Evolutionary conservation across 306 rosid species (phyloP), one percentile per base, ranked within the genome.

Genomic region (Vigna mungo): DNA sequence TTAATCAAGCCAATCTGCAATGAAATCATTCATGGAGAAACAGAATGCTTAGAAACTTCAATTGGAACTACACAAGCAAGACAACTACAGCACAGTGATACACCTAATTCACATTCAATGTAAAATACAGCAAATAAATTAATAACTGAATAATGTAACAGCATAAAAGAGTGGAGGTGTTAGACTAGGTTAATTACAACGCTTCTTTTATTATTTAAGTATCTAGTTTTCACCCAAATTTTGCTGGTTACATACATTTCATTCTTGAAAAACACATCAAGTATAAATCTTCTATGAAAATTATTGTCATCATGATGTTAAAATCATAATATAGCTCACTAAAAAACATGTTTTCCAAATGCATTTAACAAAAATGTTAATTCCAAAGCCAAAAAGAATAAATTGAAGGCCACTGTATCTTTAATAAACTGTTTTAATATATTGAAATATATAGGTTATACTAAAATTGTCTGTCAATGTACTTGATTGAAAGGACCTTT

Each of bases 1-100:
- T 95, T 95, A 43, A 89, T 53, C 87, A 92, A 81, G 62, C 99
- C 97, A 80, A 95, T 88, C 99, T 95, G 90, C 64, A 71, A 41
- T 69, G 6, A 56, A 68, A 71, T 46, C 9, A 74, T 9, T 49
- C 43, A 46, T 30, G 6, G 67, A 75, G 62, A 68, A 47, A 34
- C 8, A 63, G 11, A 47, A 17, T 17, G 80, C 65, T 78, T 55
- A 62, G 56, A 77, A 77, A 77, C 49, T 60, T 71, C 67, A 81
- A 43, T 27, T 70, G 21, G 61, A 71, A 67, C 60, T 65, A 44
- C 7, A 58, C 30, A 61, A 68, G 36, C 39, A 27, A 41, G 56
- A 21, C 21, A 66, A 51, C 21, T 51, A 65, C 53, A 27, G 49
- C 4, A 61, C 10, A 65, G 56, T 12, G 6, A 66, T 52, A 72